These are phyloP conservation scores for Neurospora sp. DNA, from an alignment of 495 filamentous ascomycete genomes.

Conservation along the genomic window DNA sequence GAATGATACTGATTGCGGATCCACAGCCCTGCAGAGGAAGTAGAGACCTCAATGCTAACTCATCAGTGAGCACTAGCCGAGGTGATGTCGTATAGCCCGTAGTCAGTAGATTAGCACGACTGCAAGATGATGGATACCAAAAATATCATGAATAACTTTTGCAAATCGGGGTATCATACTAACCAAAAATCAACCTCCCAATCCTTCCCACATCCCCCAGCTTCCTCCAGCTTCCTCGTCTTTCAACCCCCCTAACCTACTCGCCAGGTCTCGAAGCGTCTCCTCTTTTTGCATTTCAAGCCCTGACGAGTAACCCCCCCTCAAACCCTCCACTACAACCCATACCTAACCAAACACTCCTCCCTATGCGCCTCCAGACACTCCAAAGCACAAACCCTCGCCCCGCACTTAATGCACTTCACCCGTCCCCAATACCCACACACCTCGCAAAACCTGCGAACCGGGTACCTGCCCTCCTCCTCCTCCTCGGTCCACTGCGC, in stretches of 20 bases:
- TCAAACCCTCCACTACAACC: conserved; percentile 30
- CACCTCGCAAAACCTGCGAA: conserved; percentile 69
- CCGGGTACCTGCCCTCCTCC: conserved; percentile 36
- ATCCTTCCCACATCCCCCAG: not conserved
- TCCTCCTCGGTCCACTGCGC: conserved; percentile 36
- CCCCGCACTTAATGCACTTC: conserved; percentile 74
- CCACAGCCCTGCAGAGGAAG: not conserved
- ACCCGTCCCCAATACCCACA: conserved; percentile 91
- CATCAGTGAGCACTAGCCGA: not conserved
- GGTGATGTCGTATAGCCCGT: not conserved
- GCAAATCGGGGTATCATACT: not conserved
- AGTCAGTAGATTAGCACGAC: not conserved
- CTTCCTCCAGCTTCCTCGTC: not conserved
- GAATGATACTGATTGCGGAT: not conserved
- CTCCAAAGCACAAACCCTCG: conserved; percentile 68
- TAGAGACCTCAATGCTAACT: too few relatives aligned
- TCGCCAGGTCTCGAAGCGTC: too few relatives aligned
- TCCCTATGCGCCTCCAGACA: conserved; percentile 74
- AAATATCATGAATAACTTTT: not conserved
- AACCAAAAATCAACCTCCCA: not conserved
- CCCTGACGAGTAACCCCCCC: not conserved
- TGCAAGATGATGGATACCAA: not conserved
- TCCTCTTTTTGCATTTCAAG: too few relatives aligned
- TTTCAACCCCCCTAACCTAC: not conserved
- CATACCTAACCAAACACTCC: conserved; percentile 59